These are phyloP conservation scores for Boletus insuetus DNA, from an alignment of 768 basidiomycete species.

Conservation along the genomic window DNA sequence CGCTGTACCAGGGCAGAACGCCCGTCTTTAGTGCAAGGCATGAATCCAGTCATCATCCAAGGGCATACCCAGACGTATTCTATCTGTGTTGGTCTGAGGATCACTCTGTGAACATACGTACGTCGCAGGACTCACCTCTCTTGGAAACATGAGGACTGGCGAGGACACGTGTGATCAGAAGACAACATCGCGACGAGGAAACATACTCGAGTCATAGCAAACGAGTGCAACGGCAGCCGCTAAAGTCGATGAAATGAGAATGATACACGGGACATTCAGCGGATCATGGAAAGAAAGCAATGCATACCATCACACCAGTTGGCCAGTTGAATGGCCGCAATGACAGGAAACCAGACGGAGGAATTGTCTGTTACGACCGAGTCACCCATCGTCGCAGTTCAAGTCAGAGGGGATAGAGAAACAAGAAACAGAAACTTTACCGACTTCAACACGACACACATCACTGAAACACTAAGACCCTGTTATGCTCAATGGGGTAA, in stretches of 20 bases:
- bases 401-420: background rate
- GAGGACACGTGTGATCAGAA: background rate
- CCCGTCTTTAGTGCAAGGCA: background rate
- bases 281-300: background rate
- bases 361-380: constrained; percentile 11
- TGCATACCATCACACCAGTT: constrained; percentile 15
- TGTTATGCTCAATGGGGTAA: no score
- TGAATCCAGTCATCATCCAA: background rate
- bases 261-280: background rate
- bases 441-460: no score
- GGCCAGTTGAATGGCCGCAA: constrained; percentile 13
- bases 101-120: background rate
- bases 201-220: constrained; percentile 15
- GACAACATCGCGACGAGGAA: no score
- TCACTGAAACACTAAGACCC: no score
- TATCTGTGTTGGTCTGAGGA: constrained; percentile 7
- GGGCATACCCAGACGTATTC: constrained; percentile 20
- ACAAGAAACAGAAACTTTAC: no score
- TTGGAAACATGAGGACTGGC: constrained; percentile 18
- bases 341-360: constrained; percentile 1
- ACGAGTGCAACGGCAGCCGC: constrained; percentile 16
- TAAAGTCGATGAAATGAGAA: background rate
- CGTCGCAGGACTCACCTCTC: constrained; percentile 11
- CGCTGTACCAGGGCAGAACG: background rate
- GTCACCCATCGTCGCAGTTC: constrained; percentile 4